Evolutionary conservation across 306 rosid genomes (phyloP).

Genomic region (Oxytropis ochrocephala): DNA sequence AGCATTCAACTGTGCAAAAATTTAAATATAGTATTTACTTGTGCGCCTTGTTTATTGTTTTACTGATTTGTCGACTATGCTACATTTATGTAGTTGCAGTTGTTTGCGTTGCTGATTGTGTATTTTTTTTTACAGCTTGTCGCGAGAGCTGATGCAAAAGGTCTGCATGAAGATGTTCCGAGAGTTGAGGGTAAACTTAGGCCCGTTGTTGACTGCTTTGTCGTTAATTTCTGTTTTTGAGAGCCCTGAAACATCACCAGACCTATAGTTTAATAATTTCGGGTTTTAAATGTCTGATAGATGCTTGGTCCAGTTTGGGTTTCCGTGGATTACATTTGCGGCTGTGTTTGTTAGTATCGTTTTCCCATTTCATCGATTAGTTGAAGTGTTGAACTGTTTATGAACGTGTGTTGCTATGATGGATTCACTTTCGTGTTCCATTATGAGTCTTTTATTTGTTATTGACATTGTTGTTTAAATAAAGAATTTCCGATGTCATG

Average conservation of each 20-base stretch:
- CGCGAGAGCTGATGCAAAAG: constrained; percentile 26
- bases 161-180: constrained; percentile 15
- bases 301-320: constrained; percentile 27
- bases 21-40: neutral
- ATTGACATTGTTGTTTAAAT: neutral
- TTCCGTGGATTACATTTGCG: constrained; percentile 33
- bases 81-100: neutral
- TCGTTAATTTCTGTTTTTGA: constrained; percentile 32
- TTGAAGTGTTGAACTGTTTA: constrained; percentile 5
- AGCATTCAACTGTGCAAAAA: neutral
- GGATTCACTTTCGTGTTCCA: neutral
- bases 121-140: constrained; percentile 30
- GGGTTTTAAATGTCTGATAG: constrained; percentile 33
- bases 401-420: constrained; percentile 12
- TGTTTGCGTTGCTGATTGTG: constrained; percentile 8
- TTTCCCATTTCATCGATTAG: no score
- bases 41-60: neutral
- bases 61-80: neutral
- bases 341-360: constrained; percentile 29
- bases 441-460: neutral
- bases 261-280: constrained; percentile 31
- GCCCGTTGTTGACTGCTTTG: constrained; percentile 30
- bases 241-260: constrained; percentile 37
- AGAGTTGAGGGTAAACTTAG: constrained; percentile 25
- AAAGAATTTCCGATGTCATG: neutral